Evolutionary conservation across 2,329 filamentous ascomycete species (phyloP).

Genomic region (Scedosporium aurantiacum): DNA sequence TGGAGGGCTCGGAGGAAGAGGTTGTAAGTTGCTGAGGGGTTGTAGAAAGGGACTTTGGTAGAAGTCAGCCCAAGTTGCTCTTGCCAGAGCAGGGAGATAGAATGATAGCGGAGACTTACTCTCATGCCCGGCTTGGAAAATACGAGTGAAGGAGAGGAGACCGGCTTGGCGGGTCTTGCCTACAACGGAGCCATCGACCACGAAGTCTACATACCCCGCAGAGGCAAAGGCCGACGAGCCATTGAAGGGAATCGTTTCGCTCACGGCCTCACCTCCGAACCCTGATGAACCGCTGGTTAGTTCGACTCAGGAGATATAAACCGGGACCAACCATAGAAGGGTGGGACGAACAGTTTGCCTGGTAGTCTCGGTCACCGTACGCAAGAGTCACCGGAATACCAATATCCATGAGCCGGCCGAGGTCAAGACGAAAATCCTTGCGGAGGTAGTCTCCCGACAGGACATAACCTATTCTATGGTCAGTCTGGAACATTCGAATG

Average conservation of each 20-base stretch:
- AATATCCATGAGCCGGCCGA: constrained; percentile 48
- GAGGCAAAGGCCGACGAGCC: constrained; percentile 30
- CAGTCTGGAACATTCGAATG: neutral
- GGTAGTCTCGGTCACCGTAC: constrained; percentile 55
- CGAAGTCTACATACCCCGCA: constrained; percentile 63
- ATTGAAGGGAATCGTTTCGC: constrained; percentile 46
- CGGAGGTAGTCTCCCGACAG: constrained; percentile 1
- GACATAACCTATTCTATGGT: neutral
- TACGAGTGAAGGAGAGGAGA: constrained; percentile 59
- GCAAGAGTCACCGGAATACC: constrained; percentile 61
- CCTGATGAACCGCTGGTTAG: neutral
- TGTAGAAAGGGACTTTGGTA: constrained; percentile 39
- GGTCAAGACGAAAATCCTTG: constrained; percentile 11
- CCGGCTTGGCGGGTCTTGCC: constrained; percentile 67
- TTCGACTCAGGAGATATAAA: neutral
- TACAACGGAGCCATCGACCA: constrained; percentile 50
- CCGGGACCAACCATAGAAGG: no score
- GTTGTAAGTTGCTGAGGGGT: constrained; percentile 47
- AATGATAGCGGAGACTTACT: neutral
- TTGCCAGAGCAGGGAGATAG: neutral
- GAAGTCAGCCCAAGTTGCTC: neutral
- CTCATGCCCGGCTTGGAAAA: constrained; percentile 57
- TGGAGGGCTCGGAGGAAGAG: constrained; percentile 50
- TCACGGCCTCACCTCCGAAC: constrained; percentile 60
- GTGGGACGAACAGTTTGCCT: constrained; percentile 43